These are phyloP conservation scores for Neurospora hispaniola DNA, from an alignment of 495 filamentous ascomycete genomes.

Conservation along the genomic window DNA sequence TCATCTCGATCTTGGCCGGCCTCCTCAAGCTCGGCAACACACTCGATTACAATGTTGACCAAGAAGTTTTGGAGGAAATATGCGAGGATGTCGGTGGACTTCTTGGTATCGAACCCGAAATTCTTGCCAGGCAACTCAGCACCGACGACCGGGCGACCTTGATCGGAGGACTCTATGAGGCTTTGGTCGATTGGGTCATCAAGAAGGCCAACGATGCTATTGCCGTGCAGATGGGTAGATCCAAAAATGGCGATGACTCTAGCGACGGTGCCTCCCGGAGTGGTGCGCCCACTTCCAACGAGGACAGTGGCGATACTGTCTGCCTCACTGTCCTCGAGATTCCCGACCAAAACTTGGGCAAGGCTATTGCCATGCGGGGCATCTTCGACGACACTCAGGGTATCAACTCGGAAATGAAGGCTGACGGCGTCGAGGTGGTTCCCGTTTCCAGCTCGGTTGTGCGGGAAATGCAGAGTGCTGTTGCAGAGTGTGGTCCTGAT, in stretches of 20 bases:
- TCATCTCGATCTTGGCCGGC: conserved; percentile 76
- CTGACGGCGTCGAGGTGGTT: conserved; percentile 71
- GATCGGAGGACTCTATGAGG: conserved; percentile 83
- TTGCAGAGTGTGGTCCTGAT: conserved; percentile 69
- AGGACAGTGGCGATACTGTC: conserved; percentile 70
- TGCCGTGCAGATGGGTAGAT: conserved; percentile 54
- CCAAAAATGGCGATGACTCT: conserved; percentile 50
- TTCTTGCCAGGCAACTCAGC: conserved; percentile 65
- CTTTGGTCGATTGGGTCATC: conserved; percentile 90
- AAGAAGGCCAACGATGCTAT: conserved; percentile 85
- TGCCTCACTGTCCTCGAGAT: conserved; percentile 83
- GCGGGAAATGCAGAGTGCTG: conserved; percentile 73
- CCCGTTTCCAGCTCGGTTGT: conserved; percentile 64
- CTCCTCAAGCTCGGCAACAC: conserved; percentile 88
- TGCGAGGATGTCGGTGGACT: conserved; percentile 86
- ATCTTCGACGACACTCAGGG: conserved; percentile 88
- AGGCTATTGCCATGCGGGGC: conserved; percentile 73
- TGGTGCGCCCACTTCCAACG: conserved; percentile 46
- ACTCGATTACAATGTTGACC: conserved; percentile 72
- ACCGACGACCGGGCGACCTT: conserved; percentile 74
- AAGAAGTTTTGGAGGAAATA: conserved; percentile 72
- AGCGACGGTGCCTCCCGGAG: conserved; percentile 44
- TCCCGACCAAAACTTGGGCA: conserved; percentile 67
- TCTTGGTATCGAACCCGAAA: conserved; percentile 76
- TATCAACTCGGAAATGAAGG: conserved; percentile 94